Conservation (phyloP, 331 rosid species). For the Arachis monticola region DNA sequence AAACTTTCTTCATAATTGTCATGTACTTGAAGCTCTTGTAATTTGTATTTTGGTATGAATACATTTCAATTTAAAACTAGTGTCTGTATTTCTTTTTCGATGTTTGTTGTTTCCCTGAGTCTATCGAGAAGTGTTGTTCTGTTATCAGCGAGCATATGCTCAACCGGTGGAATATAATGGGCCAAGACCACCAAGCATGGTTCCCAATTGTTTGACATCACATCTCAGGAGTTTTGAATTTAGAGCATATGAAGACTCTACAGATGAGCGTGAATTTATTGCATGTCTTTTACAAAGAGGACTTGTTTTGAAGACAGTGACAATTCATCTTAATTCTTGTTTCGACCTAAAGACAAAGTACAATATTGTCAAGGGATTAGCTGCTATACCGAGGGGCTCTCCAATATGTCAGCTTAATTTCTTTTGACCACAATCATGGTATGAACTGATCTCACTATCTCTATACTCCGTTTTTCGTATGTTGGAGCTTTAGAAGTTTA, state of each 20-base stretch:
- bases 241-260: neutral
- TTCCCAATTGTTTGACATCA: slow-evolving; percentile 19
- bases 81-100: neutral
- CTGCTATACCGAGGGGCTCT: slow-evolving; percentile 4
- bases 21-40: neutral
- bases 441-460: neutral
- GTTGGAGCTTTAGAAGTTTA: too few species aligned
- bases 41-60: neutral
- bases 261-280: neutral
- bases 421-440: neutral
- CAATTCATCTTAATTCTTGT: too few species aligned
- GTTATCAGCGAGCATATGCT: neutral
- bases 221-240: neutral
- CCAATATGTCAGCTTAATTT: slow-evolving; percentile 4
- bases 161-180: neutral
- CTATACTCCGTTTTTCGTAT: too few species aligned
- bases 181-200: neutral
- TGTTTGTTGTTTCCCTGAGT: neutral
- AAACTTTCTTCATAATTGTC: neutral
- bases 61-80: neutral
- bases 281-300: slow-evolving; percentile 8
- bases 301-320: slow-evolving; percentile 12
- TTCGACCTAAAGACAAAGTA: neutral
- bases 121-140: neutral
- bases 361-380: neutral